Percentiles rank a stretch among this genome's conserved stretches.
Conservation (phyloP, 179 eudicot species). For the Heliamphora pulchella region DNA sequence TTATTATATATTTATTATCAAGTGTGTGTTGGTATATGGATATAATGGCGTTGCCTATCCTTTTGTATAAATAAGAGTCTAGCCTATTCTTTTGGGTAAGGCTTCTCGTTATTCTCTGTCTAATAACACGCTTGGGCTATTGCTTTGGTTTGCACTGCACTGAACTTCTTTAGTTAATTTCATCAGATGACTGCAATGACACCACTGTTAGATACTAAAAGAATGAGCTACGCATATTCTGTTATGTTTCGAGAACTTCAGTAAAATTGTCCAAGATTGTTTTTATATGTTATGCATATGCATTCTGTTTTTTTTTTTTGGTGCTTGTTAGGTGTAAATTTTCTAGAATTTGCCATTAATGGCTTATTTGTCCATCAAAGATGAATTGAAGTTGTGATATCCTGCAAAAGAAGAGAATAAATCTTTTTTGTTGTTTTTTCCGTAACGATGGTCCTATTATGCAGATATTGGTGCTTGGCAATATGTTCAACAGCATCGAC, state of each 20-base stretch:
- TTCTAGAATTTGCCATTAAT: neutral
- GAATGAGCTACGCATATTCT: neutral
- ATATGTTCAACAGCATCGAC: constrained; percentile 80
- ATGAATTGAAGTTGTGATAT: neutral
- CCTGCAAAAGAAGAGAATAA: neutral
- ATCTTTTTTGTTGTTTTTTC: neutral
- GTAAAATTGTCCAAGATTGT: neutral
- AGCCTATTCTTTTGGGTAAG: too few relatives aligned
- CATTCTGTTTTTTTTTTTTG: neutral
- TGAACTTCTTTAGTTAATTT: neutral
- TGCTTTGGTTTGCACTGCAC: neutral
- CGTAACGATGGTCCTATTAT: constrained; percentile 8
- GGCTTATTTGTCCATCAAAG: neutral
- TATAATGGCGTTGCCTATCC: too few relatives aligned
- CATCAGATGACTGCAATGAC: neutral
- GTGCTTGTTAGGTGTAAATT: neutral
- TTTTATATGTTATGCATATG: neutral
- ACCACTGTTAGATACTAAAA: neutral
- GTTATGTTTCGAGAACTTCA: neutral
- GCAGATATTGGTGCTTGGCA: constrained; percentile 93
- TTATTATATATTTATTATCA: too few relatives aligned
- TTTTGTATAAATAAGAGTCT: too few relatives aligned
- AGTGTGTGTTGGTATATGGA: too few relatives aligned
- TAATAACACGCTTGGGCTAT: neutral
- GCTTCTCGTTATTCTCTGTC: too few relatives aligned